Evolutionary conservation across 163 green algal species (phyloP), one percentile per base, ranked within the genome.

Genomic region (Scenedesmus sp.): DNA sequence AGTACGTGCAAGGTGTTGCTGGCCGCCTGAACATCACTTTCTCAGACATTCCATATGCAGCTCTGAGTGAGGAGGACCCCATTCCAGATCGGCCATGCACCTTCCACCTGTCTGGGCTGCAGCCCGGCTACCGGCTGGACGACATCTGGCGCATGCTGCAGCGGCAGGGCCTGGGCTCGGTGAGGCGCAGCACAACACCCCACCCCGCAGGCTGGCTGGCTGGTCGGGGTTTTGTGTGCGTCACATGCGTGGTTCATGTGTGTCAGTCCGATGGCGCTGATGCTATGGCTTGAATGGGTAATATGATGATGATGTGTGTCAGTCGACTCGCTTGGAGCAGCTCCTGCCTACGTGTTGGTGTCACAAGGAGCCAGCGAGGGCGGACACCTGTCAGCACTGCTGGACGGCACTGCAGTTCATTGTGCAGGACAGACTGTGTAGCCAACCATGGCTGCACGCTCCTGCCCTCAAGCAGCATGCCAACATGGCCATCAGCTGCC

Each of bases 21-120:
- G 88, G 88, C 26, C 88, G 88, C 0, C 30, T 92, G 15, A 92
- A 92, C 49, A 24, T 92, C 0, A 85, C 65, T 1, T 89, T 85
- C 37, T 76, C 68, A 22, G 88, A 92, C 82, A 53, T 92, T 7
- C 18, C 43, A 33, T 92, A 89, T 56, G 88, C 68, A 9, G 81
- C 65, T 13, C 46, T 92, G 30, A 40, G 26, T 22, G 88, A 42
- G 9, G 70, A 76, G 24, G 88, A 92, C 51, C 88, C 88, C 43
- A 65, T 92, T 20, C 88, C 88, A 30, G 61, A 89, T 12, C 30
- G 87, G 78, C 56, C 87, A 9, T n/a, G 37, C 42, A n/a, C 24
- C 1, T 85, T 91, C 87, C 24, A 68, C n/a, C 56, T 85, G 78
- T 42, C 35, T 30, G 76, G 78, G 18, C 87, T 91, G 56, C 46